Base-by-base conservation (phyloP, 2,329 filamentous ascomycete species). In the Alternaria gaisen region DNA sequence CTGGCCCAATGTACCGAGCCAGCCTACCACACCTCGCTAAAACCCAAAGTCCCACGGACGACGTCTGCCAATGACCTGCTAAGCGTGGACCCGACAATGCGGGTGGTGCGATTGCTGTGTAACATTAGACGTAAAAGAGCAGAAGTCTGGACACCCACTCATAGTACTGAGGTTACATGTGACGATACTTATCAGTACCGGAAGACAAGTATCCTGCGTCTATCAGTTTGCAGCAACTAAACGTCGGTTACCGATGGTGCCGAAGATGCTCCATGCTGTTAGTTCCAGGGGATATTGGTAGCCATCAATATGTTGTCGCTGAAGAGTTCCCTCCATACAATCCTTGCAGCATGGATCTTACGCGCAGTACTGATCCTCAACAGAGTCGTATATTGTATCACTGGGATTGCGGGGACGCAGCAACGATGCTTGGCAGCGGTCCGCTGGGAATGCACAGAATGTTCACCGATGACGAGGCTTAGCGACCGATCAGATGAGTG, bases 401-500 rank as follows among this genome's bases (percentile, higher is more conserved):
- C 24, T 48, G 47, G 57, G 47, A 61, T 58, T 32, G 47, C 36
- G 58, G 44, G 58, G 56, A 57, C 43, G 44, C 60, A 30, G 51
- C 22, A n/a, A 36, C 42, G 47, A 56, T 50, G 46, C 36, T 9
- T 50, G 46, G 53, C 36, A 26, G 56, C 64, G 64, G 64, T 58
- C 64, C 61, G 66, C 61, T 43, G 58, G 44, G 46, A 46, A 62
- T 63, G 61, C 54, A 48, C 52, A 42, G 57, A 24, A 26, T 24
- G 56, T 53, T 65, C 60, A 67, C 66, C 62, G 66, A 67, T 66
- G 7, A 61, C 4, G 30, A n/a, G 46, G 14, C 26, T 30, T 28
- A 42, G 18, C 22, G 34, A 57, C 38, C 44, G 59, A 58, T 58
- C 55, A 61, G 59, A 38, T 30, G 42, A 46, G n/a, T 16, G 18